A percentile compares a stretch with the other conserved stretches of the same genome.
phyloP scores from a whole-genome alignment of 768 basidiomycete genomes.

The Hygrophoropsis aurantiaca region DNA sequence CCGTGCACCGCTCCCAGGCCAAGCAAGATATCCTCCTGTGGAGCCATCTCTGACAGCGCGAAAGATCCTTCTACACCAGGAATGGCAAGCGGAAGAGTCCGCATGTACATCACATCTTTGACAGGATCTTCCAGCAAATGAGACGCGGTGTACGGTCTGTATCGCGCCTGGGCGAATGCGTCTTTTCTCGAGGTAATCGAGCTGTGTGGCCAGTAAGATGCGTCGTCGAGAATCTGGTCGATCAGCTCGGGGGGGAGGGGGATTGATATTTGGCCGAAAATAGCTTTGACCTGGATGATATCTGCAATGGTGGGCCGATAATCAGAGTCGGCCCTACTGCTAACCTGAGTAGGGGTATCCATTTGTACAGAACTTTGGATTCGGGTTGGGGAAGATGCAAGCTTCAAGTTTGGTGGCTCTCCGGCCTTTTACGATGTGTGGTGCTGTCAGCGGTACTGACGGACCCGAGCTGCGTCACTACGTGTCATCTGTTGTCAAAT shows the following conservation, averaged over 20 bases:
- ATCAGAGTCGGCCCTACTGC: too few species aligned
- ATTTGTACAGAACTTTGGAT: too few species aligned
- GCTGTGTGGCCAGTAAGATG: constrained; percentile 4
- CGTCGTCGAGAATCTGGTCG: constrained; percentile 5
- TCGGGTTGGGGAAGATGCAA: too few species aligned
- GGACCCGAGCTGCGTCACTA: too few species aligned
- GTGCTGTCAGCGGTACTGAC: too few species aligned
- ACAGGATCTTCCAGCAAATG: background rate
- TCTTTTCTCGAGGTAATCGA: constrained; percentile 2
- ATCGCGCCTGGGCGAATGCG: too few species aligned
- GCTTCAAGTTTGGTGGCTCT: too few species aligned
- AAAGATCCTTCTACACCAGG: constrained; percentile 3
- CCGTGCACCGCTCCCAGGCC: background rate
- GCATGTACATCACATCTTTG: constrained; percentile 1
- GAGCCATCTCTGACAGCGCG: background rate
- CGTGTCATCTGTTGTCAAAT: too few species aligned
- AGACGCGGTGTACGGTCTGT: background rate
- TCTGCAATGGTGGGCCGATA: constrained; percentile 2
- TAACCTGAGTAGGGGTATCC: too few species aligned
- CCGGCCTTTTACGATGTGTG: too few species aligned
- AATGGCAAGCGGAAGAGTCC: constrained; percentile 4
- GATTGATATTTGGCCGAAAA: background rate
- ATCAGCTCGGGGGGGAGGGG: constrained; percentile 4
- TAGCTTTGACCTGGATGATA: background rate
- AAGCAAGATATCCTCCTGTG: background rate